These are phyloP conservation scores for Phaeotremella fagi DNA, from an alignment of 768 basidiomycete species.

Conservation along the genomic window DNA sequence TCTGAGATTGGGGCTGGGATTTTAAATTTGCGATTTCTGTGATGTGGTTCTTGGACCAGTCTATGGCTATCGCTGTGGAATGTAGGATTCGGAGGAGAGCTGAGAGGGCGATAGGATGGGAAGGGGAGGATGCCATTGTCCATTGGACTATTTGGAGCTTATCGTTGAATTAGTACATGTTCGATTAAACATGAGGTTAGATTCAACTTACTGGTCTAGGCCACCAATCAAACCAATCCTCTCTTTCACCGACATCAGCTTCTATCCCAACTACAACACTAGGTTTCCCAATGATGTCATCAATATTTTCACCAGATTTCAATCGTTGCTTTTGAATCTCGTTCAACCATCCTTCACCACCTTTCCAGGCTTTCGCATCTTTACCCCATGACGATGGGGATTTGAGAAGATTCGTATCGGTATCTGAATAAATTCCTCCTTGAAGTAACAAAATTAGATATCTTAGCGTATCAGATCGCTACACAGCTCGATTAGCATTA, in stretches of 20 bases:
- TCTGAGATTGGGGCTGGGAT: too few relatives aligned
- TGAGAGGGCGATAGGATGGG: constrained; percentile 52
- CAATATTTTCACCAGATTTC: constrained; percentile 13
- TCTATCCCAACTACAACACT: constrained; percentile 52
- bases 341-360: constrained; percentile 35
- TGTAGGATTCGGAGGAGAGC: constrained; percentile 49
- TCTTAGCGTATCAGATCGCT: constrained; percentile 43
- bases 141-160: constrained; percentile 53
- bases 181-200: not conserved
- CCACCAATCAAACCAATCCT: constrained; percentile 52
- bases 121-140: constrained; percentile 50
- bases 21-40: too few relatives aligned
- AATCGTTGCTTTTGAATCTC: constrained; percentile 13
- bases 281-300: constrained; percentile 27
- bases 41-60: constrained; percentile 30
- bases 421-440: constrained; percentile 49
- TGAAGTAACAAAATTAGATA: constrained; percentile 41
- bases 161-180: not conserved
- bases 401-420: constrained; percentile 48
- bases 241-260: constrained; percentile 51
- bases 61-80: constrained; percentile 30
- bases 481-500: not conserved
- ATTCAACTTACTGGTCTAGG: constrained; percentile 40
- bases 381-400: constrained; percentile 43
- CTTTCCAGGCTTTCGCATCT: constrained; percentile 23